phyloP scores from a whole-genome alignment of 805 yeast species.

The Wickerhamomyces pijperi region DNA sequence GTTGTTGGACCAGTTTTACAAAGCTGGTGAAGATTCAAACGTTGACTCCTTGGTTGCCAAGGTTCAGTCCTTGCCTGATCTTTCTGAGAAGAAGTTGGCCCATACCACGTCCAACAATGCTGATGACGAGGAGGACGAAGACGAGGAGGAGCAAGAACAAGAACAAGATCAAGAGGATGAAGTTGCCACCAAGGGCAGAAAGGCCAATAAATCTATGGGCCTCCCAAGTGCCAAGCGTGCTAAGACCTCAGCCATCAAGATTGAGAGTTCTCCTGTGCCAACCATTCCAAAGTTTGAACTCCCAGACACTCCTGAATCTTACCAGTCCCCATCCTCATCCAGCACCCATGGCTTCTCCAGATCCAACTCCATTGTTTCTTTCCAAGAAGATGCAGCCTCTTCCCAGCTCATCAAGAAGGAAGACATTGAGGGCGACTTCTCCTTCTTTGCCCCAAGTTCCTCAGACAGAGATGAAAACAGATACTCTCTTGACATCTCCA shows the following conservation, averaged over 20 bases:
- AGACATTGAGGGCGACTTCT: background rate
- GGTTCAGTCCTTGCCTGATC: conserved; percentile 13
- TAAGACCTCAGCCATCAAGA: background rate
- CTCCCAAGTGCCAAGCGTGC: background rate
- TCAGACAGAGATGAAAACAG: background rate
- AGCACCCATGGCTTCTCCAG: background rate
- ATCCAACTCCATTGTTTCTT: background rate
- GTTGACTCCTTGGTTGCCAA: conserved; percentile 10
- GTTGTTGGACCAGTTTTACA: conserved; percentile 7
- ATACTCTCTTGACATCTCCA: background rate
- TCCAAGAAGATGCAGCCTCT: background rate
- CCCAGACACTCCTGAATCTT: conserved; percentile 21
- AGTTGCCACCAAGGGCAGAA: background rate
- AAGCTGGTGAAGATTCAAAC: conserved; percentile 9
- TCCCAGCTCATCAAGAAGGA: too few species aligned
- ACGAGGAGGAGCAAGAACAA: conserved; percentile 4
- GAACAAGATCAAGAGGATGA: background rate
- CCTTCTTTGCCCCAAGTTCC: background rate
- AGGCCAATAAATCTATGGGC: background rate
- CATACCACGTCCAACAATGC: conserved; percentile 12
- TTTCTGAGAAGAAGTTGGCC: conserved; percentile 11
- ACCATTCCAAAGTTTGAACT: background rate
- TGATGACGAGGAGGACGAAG: conserved; percentile 6
- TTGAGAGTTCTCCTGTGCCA: background rate
- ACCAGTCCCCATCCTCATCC: conserved; percentile 9